Conservation (phyloP, 2,329 filamentous ascomycete genomes). For the Penicillium janthinellum region DNA sequence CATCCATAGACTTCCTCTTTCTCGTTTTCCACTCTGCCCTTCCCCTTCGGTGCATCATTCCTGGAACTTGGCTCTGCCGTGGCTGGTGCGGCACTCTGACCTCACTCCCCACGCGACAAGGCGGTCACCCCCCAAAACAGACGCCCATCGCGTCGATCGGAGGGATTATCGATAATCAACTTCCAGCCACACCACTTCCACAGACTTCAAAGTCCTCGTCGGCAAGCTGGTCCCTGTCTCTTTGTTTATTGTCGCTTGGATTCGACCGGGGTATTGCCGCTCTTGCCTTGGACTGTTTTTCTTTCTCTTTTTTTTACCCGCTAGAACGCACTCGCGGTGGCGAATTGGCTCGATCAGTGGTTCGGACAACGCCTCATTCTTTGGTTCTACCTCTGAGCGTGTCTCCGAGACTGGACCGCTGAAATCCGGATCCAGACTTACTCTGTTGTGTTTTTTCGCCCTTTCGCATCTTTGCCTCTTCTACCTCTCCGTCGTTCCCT, state of each 20-base stretch:
- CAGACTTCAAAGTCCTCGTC: background rate
- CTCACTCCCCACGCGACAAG: constrained; percentile 32
- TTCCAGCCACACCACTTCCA: constrained; percentile 27
- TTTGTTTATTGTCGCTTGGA: background rate
- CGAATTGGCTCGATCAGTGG: constrained; percentile 30
- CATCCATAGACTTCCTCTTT: background rate
- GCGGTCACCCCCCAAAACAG: constrained; percentile 31
- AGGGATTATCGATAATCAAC: constrained; percentile 34
- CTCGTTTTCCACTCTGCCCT: background rate
- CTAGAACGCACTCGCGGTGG: constrained; percentile 29
- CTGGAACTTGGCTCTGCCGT: background rate
- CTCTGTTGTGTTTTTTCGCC: constrained; percentile 25
- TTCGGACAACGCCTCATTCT: constrained; percentile 25
- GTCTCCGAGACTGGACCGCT: constrained; percentile 27
- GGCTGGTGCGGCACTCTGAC: constrained; percentile 8
- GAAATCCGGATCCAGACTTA: constrained; percentile 28
- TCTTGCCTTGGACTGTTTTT: constrained; percentile 11
- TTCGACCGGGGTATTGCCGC: constrained; percentile 5
- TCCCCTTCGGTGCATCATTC: background rate
- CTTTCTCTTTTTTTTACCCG: constrained; percentile 4
- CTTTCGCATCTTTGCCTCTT: constrained; percentile 19
- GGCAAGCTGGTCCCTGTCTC: background rate
- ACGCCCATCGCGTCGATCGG: constrained; percentile 32
- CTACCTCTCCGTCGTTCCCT: constrained; percentile 3
- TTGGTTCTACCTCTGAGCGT: constrained; percentile 34